These are phyloP conservation scores for Elsinoe perseae DNA, from an alignment of 2,329 filamentous ascomycete genomes.

Conservation along the genomic window DNA sequence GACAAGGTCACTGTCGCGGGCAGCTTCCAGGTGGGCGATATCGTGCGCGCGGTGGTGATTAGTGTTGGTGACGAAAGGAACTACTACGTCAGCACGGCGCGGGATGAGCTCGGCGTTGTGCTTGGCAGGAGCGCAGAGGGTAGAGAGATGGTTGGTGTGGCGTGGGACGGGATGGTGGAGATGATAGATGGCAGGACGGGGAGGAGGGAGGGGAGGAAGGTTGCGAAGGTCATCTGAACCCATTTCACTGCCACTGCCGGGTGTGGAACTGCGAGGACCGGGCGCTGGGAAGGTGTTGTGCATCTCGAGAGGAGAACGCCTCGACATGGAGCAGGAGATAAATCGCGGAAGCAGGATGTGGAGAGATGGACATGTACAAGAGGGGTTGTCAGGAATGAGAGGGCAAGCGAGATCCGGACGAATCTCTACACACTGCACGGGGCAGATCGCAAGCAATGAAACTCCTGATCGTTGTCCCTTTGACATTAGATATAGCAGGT, in stretches of 20 bases:
- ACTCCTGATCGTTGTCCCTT: no score
- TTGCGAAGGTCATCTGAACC: slow-evolving; percentile 81
- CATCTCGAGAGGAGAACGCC: no score
- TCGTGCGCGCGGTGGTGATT: slow-evolving; percentile 78
- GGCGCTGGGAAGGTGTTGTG: no score
- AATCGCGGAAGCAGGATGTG: no score
- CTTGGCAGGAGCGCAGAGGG: slow-evolving; percentile 79
- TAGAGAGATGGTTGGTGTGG: slow-evolving; percentile 79
- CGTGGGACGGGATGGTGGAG: slow-evolving; percentile 92
- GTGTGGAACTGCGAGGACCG: no score
- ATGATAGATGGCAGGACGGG: slow-evolving; percentile 69
- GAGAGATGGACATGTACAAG: no score
- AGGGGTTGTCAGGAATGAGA: no score
- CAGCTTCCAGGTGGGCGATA: slow-evolving; percentile 85
- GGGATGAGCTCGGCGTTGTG: slow-evolving; percentile 86
- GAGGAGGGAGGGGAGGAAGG: slow-evolving; percentile 71
- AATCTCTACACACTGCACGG: no score
- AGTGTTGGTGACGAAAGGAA: slow-evolving; percentile 83
- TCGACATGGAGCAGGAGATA: no score
- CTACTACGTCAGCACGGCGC: slow-evolving; percentile 89
- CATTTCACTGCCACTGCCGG: neutral
- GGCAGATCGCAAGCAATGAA: no score
- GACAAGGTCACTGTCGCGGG: slow-evolving; percentile 88
- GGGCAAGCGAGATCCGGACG: no score
- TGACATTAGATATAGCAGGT: no score